Evolutionary conservation across 2,329 filamentous ascomycete species (phyloP).

Genomic region (Xylaria sp.): DNA sequence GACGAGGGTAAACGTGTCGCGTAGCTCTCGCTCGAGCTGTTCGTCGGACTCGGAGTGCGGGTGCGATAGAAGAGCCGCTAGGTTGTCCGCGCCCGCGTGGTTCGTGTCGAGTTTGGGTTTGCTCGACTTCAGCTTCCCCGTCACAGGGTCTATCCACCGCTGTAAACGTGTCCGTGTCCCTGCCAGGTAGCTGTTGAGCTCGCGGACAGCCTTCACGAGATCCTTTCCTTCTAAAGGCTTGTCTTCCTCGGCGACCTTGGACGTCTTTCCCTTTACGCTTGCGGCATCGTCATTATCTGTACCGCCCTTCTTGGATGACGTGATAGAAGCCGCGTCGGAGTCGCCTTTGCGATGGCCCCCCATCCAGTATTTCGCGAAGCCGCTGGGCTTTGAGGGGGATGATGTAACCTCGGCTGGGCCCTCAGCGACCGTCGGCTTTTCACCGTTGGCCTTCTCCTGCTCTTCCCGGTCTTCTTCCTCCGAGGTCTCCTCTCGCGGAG

Average conservation of each 20-base stretch:
- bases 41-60: constrained; percentile 54
- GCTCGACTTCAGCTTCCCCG: constrained; percentile 62
- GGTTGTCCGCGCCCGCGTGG: constrained; percentile 37
- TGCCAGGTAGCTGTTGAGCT: constrained; percentile 85
- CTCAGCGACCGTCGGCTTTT: constrained; percentile 36
- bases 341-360: constrained; percentile 48
- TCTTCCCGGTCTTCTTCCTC: constrained; percentile 44
- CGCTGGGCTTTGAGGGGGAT: constrained; percentile 45
- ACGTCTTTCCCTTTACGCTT: constrained; percentile 52
- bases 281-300: constrained; percentile 54
- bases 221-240: constrained; percentile 75
- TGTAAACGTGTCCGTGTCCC: constrained; percentile 74
- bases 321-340: constrained; percentile 61
- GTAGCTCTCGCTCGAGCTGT: constrained; percentile 71
- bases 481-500: constrained; percentile 47
- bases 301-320: constrained; percentile 59
- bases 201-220: constrained; percentile 76
- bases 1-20: constrained; percentile 78
- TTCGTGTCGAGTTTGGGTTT: constrained; percentile 46
- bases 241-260: constrained; percentile 48
- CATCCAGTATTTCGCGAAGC: constrained; percentile 59
- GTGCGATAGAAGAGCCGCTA: constrained; percentile 42
- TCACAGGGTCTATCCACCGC: constrained; percentile 63
- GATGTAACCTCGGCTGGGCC: constrained; percentile 23
- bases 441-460: constrained; percentile 41